A percentile compares a stretch with the other conserved stretches of the same genome.
Conservation (phyloP, 257 asterid genomes). For the Ballota nigra region DNA sequence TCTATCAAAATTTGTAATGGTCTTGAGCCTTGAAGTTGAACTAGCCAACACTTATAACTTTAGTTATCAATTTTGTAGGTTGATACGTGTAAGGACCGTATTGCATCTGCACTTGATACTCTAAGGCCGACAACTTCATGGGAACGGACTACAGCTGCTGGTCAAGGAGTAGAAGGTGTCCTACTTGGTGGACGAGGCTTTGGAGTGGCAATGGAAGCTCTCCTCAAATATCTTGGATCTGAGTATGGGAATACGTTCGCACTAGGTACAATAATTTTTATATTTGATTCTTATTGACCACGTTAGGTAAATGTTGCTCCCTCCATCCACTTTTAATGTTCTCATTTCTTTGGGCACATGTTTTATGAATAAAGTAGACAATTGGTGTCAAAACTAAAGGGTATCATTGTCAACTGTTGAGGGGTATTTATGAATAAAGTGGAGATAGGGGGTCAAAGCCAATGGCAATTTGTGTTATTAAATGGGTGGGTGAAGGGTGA, state of each 20-base stretch:
- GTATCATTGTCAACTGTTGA: too few species aligned
- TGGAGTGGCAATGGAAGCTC: constrained; percentile 96
- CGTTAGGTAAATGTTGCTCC: not conserved
- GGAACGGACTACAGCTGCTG: constrained; percentile 88
- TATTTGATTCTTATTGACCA: not conserved
- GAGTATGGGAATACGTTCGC: constrained; percentile 97
- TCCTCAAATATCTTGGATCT: constrained; percentile 84
- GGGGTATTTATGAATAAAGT: not conserved
- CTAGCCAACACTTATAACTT: constrained; percentile 19
- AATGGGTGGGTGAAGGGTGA: not conserved
- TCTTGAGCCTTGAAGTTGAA: constrained; percentile 18
- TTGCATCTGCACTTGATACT: constrained; percentile 88
- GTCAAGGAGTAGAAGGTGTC: constrained; percentile 93
- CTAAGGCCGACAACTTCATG: constrained; percentile 87
- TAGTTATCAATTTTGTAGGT: constrained; percentile 50
- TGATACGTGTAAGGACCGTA: constrained; percentile 86
- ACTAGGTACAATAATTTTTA: constrained; percentile 52
- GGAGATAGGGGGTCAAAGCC: not conserved
- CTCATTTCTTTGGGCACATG: not conserved
- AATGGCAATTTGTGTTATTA: not conserved
- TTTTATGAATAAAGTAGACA: not conserved
- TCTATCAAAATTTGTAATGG: not conserved
- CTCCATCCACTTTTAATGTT: not conserved
- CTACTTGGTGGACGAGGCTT: constrained; percentile 94
- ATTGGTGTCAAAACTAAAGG: not conserved